Base-by-base conservation (phyloP, 1,139 yeast species). In the Zygotorulaspora mrakii region DNA sequence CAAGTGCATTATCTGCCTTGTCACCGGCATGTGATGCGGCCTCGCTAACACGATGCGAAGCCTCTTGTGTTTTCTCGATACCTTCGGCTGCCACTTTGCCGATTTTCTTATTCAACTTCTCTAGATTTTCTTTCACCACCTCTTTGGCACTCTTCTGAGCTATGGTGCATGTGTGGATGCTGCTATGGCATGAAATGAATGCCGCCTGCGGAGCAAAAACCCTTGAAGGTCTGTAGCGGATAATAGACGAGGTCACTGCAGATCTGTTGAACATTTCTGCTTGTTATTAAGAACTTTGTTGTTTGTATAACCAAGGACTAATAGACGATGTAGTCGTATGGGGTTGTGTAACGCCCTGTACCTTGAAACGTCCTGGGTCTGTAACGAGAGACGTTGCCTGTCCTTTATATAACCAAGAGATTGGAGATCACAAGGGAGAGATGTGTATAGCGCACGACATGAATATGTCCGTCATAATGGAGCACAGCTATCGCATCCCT, bases 81-180 rank as follows among this genome's bases (percentile, higher is more conserved):
- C 55, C 55, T 23, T 52, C 52, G 7, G 55, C 54, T 6, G 56
- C 54, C 5, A 46, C 53, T 17, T 51, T 36, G 3, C 54, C 52
- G 4, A 50, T 36, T 33, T 46, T 49, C 36, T 45, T 43, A 40
- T 49, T 49, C 32, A 49, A 36, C 31, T 45, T 46, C 14, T 48
- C 46, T 34, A 50, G 31, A n/a, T 43, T 45, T 31, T 49, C 48
- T 31, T 48, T 50, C 10, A 49, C 46, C 5, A 35, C 40, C 25
- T 35, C 39, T 11, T 37, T 28, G 5, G 43, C 43, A 25, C 37
- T 35, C 43, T 37, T 46, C 31, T 27, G 38, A 8, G 14, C 24
- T 9, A 20, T 29, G 10, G 26, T 23, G 17, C 17, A 24, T 4
- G 35, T 41, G 37, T 32, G 40, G n/a, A 29, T 20, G 21, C 22